Evolutionary conservation across 352 stramenopile species (phyloP).

Genomic region (Pythium grandisporangium): DNA sequence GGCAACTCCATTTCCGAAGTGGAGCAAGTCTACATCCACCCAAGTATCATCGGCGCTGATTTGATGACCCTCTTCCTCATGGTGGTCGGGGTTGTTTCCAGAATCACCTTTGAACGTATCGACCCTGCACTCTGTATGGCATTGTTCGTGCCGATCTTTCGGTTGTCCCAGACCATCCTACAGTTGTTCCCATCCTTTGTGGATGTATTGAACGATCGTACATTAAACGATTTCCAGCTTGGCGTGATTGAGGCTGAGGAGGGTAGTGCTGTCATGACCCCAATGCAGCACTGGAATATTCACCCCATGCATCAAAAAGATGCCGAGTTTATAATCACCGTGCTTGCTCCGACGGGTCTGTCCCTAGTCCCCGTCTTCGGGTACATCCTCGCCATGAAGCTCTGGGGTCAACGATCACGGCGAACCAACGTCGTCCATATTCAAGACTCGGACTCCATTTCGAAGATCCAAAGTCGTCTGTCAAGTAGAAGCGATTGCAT

Average conservation of each 20-base stretch:
- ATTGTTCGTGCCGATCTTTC: not conserved
- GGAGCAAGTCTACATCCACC: constrained; percentile 19
- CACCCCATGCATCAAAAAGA: not conserved
- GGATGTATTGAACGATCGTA: not conserved
- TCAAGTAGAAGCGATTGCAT: no score
- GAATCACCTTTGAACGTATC: not conserved
- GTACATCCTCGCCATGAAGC: not conserved
- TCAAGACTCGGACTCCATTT: not conserved
- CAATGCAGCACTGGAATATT: constrained; percentile 3
- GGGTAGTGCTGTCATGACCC: not conserved
- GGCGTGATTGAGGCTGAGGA: constrained; percentile 2
- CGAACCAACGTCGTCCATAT: not conserved
- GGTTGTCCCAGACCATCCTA: not conserved
- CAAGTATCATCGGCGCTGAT: constrained; percentile 17
- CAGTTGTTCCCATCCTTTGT: constrained; percentile 2
- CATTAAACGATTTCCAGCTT: not conserved
- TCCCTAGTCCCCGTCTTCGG: constrained; percentile 1
- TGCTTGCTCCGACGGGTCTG: not conserved
- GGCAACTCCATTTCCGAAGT: constrained; percentile 10
- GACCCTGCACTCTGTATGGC: not conserved
- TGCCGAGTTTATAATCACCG: not conserved
- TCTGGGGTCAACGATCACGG: not conserved
- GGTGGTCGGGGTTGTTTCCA: not conserved
- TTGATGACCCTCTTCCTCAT: constrained; percentile 9
- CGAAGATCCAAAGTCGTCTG: no score